These are phyloP conservation scores for Cryptosporidium ryanae DNA, from an alignment of 169 alveolate species.

Conservation along the genomic window DNA sequence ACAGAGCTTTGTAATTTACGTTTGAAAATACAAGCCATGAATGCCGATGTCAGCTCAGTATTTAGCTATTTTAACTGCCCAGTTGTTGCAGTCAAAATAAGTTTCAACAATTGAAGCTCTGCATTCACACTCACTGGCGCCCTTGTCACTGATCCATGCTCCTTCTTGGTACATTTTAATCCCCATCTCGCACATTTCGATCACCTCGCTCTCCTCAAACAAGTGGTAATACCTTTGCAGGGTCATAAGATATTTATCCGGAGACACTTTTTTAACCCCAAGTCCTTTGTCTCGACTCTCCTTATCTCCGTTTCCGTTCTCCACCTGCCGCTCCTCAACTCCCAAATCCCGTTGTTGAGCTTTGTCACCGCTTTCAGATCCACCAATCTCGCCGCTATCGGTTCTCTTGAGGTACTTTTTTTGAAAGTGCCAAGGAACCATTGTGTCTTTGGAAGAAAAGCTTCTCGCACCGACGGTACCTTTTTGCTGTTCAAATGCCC, in stretches of 20 bases:
- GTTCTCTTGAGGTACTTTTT: constrained; percentile 39
- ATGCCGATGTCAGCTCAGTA: neutral
- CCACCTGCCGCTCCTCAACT: neutral
- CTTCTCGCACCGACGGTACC: constrained; percentile 73
- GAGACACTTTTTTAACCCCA: constrained; percentile 18
- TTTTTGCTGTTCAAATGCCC: constrained; percentile 74
- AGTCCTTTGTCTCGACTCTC: neutral
- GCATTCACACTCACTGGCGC: neutral
- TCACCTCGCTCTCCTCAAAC: constrained; percentile 50
- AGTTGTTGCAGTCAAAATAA: constrained; percentile 64
- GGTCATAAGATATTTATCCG: constrained; percentile 50
- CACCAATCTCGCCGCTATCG: neutral
- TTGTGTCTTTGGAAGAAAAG: constrained; percentile 54
- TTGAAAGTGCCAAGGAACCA: constrained; percentile 77
- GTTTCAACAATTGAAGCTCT: constrained; percentile 2
- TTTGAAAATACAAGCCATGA: neutral
- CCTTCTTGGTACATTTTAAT: constrained; percentile 4
- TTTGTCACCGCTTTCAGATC: neutral
- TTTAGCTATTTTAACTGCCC: constrained; percentile 61
- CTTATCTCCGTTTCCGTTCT: neutral
- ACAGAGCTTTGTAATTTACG: no score
- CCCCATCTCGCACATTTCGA: constrained; percentile 49
- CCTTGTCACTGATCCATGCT: neutral
- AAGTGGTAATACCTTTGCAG: constrained; percentile 63
- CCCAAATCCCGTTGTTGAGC: neutral